Evolutionary conservation across 1,284 basidiomycete species (phyloP).

Genomic region (Leccinum pachyderme): DNA sequence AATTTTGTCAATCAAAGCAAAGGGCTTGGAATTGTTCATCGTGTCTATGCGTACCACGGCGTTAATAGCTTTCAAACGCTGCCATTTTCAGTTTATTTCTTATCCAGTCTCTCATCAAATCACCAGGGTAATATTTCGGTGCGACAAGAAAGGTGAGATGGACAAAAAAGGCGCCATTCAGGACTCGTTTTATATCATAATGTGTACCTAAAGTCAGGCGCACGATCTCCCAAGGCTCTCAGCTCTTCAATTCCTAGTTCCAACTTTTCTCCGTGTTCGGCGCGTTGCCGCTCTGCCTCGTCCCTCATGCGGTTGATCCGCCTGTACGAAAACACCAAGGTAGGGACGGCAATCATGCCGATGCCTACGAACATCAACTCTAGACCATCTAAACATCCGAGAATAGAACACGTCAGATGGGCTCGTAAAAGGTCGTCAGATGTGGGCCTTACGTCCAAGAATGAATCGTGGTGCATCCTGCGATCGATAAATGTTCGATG

Average conservation of each 20-base stretch:
- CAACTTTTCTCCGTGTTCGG: slow-evolving; percentile 33
- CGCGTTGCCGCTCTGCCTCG: slow-evolving; percentile 26
- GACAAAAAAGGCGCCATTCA: background rate
- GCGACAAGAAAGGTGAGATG: background rate
- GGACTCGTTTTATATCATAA: slow-evolving; percentile 33
- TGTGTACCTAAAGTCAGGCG: slow-evolving; percentile 64
- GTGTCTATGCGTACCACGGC: background rate
- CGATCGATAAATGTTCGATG: slow-evolving; percentile 59
- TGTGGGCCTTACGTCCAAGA: slow-evolving; percentile 47
- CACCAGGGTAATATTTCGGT: background rate
- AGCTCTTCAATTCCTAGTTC: slow-evolving; percentile 17
- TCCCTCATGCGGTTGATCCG: slow-evolving; percentile 55
- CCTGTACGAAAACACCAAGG: slow-evolving; percentile 49
- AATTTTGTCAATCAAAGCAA: background rate
- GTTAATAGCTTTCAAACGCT: background rate
- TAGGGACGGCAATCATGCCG: slow-evolving; percentile 52
- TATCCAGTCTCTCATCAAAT: background rate
- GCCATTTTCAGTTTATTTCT: background rate
- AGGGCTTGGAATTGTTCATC: background rate
- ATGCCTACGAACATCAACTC: slow-evolving; percentile 68
- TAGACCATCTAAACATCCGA: slow-evolving; percentile 47
- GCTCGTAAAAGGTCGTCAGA: slow-evolving; percentile 18
- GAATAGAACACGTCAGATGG: background rate
- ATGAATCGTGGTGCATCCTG: slow-evolving; percentile 58
- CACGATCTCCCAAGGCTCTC: slow-evolving; percentile 55